Base-by-base conservation (phyloP, 768 basidiomycete species). In the Kwoniella pini region DNA sequence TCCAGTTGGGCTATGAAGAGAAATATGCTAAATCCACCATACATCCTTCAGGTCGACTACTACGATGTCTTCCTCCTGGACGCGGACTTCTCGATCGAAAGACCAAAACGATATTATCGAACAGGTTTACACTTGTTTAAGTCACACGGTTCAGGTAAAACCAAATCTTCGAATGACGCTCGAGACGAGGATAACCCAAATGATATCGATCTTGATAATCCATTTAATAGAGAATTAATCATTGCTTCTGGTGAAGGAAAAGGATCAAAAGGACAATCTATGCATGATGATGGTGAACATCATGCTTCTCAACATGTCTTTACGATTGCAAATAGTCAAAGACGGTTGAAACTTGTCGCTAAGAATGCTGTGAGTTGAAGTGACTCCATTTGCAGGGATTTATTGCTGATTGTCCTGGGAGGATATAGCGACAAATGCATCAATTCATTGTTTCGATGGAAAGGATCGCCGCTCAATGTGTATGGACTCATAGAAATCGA, bases 21-120 rank as follows among this genome's bases (percentile, higher is more conserved):
- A 15, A n/a, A n/a, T 22, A 51, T 36, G 22, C 55, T 22, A 36
- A 13, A 10, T 30, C 63, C 43, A 24, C 38, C 31, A 22, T 46
- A 38, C 24, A 60, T 31, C 22, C 9, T 42, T 9, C 70, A 94
- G 89, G 81, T 88, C n/a, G 81, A 80, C n/a, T 80, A 96, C 38
- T 91, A 88, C 85, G 95, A 98, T 60, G 93, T 97, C 12, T 95
- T 99, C 79, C 82, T 97, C 39, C 81, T 98, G 52, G 95, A 98
- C 75, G 80, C 84, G 0, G 88, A 92, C 72, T 98, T 99, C 74
- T 82, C 83, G 52, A 91, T 98, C 54, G 86, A 92, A 71, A 85
- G 90, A n/a, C 95, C 95, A 1, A 88, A 85, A 72, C 84, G 95
- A 33, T 88, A 89, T 67, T 92, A 93, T 72, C 86, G 93, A 15